Evolutionary conservation across 352 stramenopile species (phyloP), one percentile per base, ranked within the genome.

Genomic region (Phytophthora colocasiae): DNA sequence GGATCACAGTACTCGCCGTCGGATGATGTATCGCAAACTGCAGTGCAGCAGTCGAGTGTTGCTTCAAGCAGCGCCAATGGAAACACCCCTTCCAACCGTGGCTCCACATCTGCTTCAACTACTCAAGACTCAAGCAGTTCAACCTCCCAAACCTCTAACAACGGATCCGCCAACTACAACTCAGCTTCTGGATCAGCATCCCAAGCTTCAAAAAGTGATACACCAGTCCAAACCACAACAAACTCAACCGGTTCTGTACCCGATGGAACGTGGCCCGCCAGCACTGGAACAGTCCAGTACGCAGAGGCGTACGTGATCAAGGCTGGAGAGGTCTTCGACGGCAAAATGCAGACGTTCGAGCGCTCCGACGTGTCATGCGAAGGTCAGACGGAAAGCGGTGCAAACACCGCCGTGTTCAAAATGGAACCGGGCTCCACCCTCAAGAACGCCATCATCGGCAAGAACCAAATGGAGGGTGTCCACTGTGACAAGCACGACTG

Each of bases 301-400:
- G 22, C 48, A 4, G 68, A 66, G 34, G 56, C 76, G 0, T 60
- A 69, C 26, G 58, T 73, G n/a, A 66, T 83, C 38, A 63, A 74
- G 19, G 72, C 74, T 10, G 77, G 71, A 7, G 66, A 66, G 40
- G 48, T 66, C 1, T 66, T 66, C 19, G 58, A 66, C 48, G 58
- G 58, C 4, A 59, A 59, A 34, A 83, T 80, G 68, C 71, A 87
- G 68, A 89, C 73, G 1, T 89, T 84, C 70, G 72, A 89, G 12
- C 77, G 71, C 6, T 80, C 71, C 11, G 62, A 83, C 38, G 65
- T 81, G n/a, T 61, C 50, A 40, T 86, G 77, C 48, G 47, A 75
- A 2, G 74, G 68, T 3, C 66, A 80, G 22, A 68, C 40, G 0
- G 38, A 43, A 8, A 43, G 38, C 4, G 38, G 38, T 0, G 38